Evolutionary conservation across 139 green algal genomes (phyloP).

Genomic region (Chlamydomonas incerta): DNA sequence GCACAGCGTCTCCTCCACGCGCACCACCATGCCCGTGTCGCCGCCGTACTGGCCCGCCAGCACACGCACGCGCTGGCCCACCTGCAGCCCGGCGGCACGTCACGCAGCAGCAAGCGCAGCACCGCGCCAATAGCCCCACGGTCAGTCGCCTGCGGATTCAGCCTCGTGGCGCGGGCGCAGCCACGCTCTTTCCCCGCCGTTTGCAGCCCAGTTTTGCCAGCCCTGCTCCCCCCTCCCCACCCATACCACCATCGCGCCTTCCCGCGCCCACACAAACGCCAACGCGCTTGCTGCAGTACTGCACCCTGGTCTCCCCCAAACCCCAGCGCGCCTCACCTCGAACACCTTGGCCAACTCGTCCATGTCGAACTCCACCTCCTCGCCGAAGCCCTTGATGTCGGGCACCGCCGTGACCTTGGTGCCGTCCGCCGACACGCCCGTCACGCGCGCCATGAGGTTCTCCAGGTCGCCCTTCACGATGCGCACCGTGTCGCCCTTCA

Average conservation of each 20-base stretch:
- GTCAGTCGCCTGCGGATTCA: no score
- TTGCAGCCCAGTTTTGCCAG: no score
- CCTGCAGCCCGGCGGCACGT: slow-evolving; percentile 40
- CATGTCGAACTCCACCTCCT: slow-evolving; percentile 67
- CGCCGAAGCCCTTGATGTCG: slow-evolving; percentile 62
- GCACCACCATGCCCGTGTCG: slow-evolving; percentile 90
- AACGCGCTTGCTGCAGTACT: no score
- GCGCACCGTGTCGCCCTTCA: slow-evolving; percentile 67
- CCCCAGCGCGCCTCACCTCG: slow-evolving; percentile 60
- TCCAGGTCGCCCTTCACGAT: slow-evolving; percentile 88
- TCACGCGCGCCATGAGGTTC: slow-evolving; percentile 79
- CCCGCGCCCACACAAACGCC: no score
- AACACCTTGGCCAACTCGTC: slow-evolving; percentile 84
- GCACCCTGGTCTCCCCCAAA: no score
- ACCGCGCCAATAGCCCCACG: no score
- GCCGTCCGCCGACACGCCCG: slow-evolving; percentile 49
- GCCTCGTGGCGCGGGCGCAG: no score
- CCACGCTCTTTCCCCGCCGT: no score
- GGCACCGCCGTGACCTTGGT: slow-evolving; percentile 73
- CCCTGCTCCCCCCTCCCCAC: no score
- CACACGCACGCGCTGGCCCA: slow-evolving; percentile 90
- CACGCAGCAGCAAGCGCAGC: background rate
- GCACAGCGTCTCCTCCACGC: slow-evolving; percentile 74
- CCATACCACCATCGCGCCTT: no score
- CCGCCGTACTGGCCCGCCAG: slow-evolving; percentile 83